Evolutionary conservation across 495 filamentous ascomycete genomes (phyloP).

Genomic region (Neurospora tetrasperma): DNA sequence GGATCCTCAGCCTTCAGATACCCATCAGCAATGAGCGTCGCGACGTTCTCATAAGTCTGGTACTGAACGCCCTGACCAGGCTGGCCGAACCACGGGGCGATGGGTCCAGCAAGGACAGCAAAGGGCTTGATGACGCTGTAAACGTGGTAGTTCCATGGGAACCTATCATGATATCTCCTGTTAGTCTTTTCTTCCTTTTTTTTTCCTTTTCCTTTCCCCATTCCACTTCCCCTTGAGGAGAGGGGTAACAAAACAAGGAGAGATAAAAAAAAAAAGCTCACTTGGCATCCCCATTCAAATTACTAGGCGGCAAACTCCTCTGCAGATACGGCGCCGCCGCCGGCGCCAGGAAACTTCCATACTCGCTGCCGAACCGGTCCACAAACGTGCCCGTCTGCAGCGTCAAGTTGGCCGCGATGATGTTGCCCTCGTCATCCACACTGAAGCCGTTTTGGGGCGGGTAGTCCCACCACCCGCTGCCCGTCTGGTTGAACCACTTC

Average conservation of each 20-base stretch:
- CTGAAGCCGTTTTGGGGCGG: slow-evolving; percentile 37
- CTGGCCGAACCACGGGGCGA: slow-evolving; percentile 49
- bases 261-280: slow-evolving; percentile 1
- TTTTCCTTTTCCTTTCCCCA: too few species aligned
- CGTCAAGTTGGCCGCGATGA: slow-evolving; percentile 38
- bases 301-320: slow-evolving; percentile 42
- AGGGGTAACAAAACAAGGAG: too few species aligned
- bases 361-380: slow-evolving; percentile 46
- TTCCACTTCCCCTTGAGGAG: too few species aligned
- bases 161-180: slow-evolving; percentile 1
- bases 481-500: slow-evolving; percentile 29
- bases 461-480: slow-evolving; percentile 30
- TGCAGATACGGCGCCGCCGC: slow-evolving; percentile 43
- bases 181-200: too few species aligned
- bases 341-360: slow-evolving; percentile 34
- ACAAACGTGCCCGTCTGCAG: slow-evolving; percentile 36
- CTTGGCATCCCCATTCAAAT: slow-evolving; percentile 29
- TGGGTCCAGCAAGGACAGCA: slow-evolving; percentile 36
- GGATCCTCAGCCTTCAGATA: slow-evolving; percentile 13
- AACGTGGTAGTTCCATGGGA: slow-evolving; percentile 46
- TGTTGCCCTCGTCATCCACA: slow-evolving; percentile 16
- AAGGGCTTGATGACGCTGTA: slow-evolving; percentile 40
- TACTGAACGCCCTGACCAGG: slow-evolving; percentile 46
- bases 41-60: slow-evolving; percentile 8
- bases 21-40: slow-evolving; percentile 8